Base-by-base conservation (phyloP, 2,329 filamentous ascomycete species). In the Oidium heveae region DNA sequence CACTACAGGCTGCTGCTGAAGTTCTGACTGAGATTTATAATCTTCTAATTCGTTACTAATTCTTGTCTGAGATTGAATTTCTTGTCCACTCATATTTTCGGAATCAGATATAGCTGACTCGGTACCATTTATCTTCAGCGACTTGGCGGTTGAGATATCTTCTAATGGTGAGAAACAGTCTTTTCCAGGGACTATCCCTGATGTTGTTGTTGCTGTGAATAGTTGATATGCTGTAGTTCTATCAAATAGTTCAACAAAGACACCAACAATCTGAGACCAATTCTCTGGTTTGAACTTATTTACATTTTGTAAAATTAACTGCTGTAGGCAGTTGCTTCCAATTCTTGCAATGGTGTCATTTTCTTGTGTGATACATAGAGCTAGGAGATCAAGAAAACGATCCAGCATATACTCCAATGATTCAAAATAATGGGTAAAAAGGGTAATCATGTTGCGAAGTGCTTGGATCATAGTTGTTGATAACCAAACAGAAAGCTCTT, bases 381-480 rank as follows among this genome's bases (percentile, higher is more conserved):
- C 88, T 12, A 99, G 72, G 20, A 99, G 76, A 66, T 96, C 89
- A 39, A 99, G 70, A 67, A 98, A 96, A n/a, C 91, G 77, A 67
- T 95, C 87, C 18, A 99, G 76, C 91, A 99, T 98, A 65, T 94
- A 94, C 68, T 96, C 87, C 10, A 99, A 71, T 0, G 87, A 81
- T 56, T 93, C 86, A 60, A 98, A 99, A 68, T 96, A 98, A 68
- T 99, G 93, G 0, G 93, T 98, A 67, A 98, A 98, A 24, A 99
- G 76, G 0, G 86, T 89, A 62, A 99, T 96, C 85, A 98, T 94
- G 68, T 96, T 95, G 56, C 91, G 82, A 55, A 99, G 72, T 1
- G 91, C 91, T 67, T 99, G 91, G 43, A 99, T 98, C 86, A 99
- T 95, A 9, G 91, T 99, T 0, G 91, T 98, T 0, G 91, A 96